Conservation (phyloP, 495 filamentous ascomycete species). For the Evansstolkia leycettana region DNA sequence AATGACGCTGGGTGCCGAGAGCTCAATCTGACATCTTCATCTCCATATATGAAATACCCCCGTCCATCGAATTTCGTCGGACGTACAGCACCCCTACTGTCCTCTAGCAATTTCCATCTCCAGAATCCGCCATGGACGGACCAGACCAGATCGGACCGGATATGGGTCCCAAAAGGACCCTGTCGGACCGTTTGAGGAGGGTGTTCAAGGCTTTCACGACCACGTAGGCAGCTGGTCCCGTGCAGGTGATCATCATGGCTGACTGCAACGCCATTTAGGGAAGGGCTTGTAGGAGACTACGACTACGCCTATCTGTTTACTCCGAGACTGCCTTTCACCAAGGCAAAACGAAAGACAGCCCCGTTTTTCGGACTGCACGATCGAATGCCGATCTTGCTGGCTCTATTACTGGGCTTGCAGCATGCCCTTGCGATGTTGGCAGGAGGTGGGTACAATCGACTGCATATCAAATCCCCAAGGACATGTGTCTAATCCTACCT, state of each 20-base stretch:
- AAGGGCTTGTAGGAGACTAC: conserved; percentile 73
- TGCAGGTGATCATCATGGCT: not conserved
- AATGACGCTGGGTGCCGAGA: too few relatives aligned
- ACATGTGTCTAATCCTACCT: conserved; percentile 23
- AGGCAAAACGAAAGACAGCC: conserved; percentile 44
- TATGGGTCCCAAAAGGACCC: conserved; percentile 23
- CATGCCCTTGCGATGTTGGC: conserved; percentile 59
- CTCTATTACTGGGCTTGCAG: conserved; percentile 59
- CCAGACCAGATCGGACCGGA: conserved; percentile 42
- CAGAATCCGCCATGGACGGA: conserved; percentile 25
- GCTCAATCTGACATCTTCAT: too few relatives aligned
- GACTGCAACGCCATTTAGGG: conserved; percentile 18
- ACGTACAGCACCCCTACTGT: too few relatives aligned
- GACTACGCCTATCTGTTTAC: conserved; percentile 72
- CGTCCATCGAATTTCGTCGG: too few relatives aligned
- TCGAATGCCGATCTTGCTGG: conserved; percentile 66
- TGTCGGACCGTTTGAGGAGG: conserved; percentile 22
- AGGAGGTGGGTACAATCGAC: conserved; percentile 50
- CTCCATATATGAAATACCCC: too few relatives aligned
- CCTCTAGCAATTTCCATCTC: too few relatives aligned
- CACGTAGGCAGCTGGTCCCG: conserved; percentile 21
- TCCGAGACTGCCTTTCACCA: conserved; percentile 77
- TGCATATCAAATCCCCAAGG: conserved; percentile 41
- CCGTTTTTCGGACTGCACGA: conserved; percentile 88
- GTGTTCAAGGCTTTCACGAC: conserved; percentile 35